Conservation (phyloP, 495 filamentous ascomycete genomes). For the Penicillium dipodomyicola region DNA sequence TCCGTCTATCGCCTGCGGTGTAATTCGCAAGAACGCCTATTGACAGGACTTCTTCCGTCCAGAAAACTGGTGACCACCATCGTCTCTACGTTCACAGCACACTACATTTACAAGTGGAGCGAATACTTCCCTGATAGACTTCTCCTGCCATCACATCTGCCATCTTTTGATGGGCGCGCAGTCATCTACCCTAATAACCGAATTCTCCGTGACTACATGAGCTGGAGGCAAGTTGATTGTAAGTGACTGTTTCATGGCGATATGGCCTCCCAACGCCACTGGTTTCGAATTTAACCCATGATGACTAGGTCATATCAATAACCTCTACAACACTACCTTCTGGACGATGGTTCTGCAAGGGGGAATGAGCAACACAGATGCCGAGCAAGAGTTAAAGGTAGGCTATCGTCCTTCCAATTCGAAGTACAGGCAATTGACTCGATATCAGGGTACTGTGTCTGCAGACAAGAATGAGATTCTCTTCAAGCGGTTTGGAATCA, state of each 20-base stretch:
- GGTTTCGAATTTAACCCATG: not conserved
- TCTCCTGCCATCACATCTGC: slow-evolving; percentile 66
- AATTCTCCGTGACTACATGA: slow-evolving; percentile 90
- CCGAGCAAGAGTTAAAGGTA: slow-evolving; percentile 75
- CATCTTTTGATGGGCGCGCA: slow-evolving; percentile 88
- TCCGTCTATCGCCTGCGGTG: not conserved
- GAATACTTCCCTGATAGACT: slow-evolving; percentile 65
- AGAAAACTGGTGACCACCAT: slow-evolving; percentile 90
- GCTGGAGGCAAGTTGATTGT: slow-evolving; percentile 97
- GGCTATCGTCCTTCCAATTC: not conserved
- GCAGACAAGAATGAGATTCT: slow-evolving; percentile 95
- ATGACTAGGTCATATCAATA: slow-evolving; percentile 84
- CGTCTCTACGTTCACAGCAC: slow-evolving; percentile 88
- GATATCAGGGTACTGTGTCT: slow-evolving; percentile 68
- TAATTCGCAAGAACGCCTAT: not conserved
- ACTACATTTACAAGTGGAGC: slow-evolving; percentile 81
- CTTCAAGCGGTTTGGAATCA: slow-evolving; percentile 83
- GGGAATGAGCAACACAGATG: slow-evolving; percentile 68
- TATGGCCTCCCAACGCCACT: not conserved
- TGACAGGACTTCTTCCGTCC: not conserved
- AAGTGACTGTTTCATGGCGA: slow-evolving; percentile 27
- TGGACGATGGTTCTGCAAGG: slow-evolving; percentile 82
- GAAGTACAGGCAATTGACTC: slow-evolving; percentile 2
- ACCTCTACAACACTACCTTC: slow-evolving; percentile 96
- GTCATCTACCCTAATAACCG: slow-evolving; percentile 77